Conservation (phyloP, 75 land plant species). For the Cryptomeria japonica region DNA sequence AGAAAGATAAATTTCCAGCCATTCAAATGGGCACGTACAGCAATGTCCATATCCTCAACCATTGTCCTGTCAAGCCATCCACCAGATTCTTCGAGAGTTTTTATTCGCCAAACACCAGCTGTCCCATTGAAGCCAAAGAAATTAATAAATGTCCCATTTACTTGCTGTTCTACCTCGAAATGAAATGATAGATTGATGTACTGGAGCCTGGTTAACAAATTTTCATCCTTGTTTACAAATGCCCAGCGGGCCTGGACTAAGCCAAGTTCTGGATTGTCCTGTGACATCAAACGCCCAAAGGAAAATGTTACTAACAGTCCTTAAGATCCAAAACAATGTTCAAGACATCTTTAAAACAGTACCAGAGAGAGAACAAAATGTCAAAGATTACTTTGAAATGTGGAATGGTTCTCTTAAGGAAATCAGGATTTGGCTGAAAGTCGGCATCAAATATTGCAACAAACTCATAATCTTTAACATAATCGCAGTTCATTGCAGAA, state of each 20-base stretch:
- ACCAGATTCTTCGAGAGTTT: constrained; percentile 34
- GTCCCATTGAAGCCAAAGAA: constrained; percentile 47
- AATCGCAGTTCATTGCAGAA: constrained; percentile 70
- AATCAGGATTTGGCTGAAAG: constrained; percentile 70
- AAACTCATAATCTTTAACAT: constrained; percentile 72
- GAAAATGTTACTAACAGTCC: no score
- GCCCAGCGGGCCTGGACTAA: constrained; percentile 40
- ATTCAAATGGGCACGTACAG: constrained; percentile 32
- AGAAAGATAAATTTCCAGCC: constrained; percentile 52
- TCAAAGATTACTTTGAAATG: constrained; percentile 48
- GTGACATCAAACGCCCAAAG: no score
- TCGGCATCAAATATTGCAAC: constrained; percentile 72
- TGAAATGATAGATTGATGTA: constrained; percentile 44
- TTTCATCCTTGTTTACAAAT: constrained; percentile 40
- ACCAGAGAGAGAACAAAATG: background rate
- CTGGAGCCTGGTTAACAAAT: constrained; percentile 35
- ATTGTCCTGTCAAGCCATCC: constrained; percentile 53
- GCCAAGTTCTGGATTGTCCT: constrained; percentile 37
- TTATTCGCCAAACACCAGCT: constrained; percentile 45
- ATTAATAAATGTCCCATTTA: constrained; percentile 34
- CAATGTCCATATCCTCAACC: constrained; percentile 49
- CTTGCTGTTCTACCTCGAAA: constrained; percentile 52
- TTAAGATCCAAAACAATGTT: background rate
- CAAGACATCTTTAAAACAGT: background rate
- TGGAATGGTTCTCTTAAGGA: constrained; percentile 53